These are phyloP conservation scores for Symbiodinium pilosum DNA, from an alignment of 73 alveolate genomes.

Conservation along the genomic window DNA sequence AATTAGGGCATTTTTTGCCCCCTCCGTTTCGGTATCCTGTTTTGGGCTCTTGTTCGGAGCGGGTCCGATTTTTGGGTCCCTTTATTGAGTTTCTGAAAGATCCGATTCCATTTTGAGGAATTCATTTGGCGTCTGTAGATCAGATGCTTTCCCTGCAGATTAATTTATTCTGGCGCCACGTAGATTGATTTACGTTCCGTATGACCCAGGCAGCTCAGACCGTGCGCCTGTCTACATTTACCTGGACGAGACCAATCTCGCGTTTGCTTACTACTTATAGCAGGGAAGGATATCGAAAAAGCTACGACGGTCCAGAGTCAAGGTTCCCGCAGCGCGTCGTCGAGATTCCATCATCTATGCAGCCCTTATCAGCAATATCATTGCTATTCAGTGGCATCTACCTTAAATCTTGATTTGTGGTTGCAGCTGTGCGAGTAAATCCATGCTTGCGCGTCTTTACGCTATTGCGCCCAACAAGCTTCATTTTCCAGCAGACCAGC, in stretches of 20 bases:
- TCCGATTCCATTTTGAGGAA: too few species aligned
- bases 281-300: neutral
- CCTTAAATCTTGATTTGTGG: neutral
- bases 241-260: neutral
- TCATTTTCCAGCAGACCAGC: neutral
- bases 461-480: neutral
- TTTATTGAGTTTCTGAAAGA: too few species aligned
- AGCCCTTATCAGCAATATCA: neutral
- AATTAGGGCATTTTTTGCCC: too few species aligned
- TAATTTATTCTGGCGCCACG: neutral
- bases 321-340: neutral
- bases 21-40: too few species aligned
- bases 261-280: neutral
- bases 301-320: neutral
- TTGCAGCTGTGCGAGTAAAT: neutral
- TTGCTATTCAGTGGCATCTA: neutral
- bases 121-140: too few species aligned
- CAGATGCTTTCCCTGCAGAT: too few species aligned
- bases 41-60: too few species aligned
- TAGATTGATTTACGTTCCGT: neutral
- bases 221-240: neutral
- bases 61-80: too few species aligned
- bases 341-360: neutral
- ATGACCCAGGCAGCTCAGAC: neutral
- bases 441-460: neutral